phyloP scores from a whole-genome alignment of 805 yeast species.

The Teunomyces lycoperdinae region DNA sequence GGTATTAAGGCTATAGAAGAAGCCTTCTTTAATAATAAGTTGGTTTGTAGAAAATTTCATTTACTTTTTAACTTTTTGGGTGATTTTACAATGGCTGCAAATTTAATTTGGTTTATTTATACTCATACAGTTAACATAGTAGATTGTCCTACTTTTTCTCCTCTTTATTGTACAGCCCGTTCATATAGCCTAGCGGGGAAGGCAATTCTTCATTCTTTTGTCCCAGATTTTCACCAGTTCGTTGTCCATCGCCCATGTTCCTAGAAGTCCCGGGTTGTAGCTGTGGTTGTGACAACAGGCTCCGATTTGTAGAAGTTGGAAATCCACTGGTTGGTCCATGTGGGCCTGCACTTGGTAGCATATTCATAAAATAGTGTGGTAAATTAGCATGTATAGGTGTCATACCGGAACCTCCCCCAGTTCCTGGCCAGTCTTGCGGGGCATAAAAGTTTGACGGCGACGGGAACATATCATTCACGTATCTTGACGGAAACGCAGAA shows the following conservation, averaged over 20 bases:
- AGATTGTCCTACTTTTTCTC: not conserved
- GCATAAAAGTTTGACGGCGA: conserved; percentile 78
- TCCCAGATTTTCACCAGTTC: not conserved
- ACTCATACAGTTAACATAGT: conserved; percentile 2
- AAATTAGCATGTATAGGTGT: conserved; percentile 32
- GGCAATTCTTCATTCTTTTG: conserved; percentile 9
- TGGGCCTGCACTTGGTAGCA: conserved; percentile 27
- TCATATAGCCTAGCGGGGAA: conserved; percentile 23
- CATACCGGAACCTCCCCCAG: conserved; percentile 28
- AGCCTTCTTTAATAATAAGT: too few species aligned
- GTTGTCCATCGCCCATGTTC: not conserved
- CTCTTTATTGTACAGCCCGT: conserved; percentile 5
- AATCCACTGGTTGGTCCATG: conserved; percentile 4
- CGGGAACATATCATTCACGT: conserved; percentile 70
- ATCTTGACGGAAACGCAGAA: conserved; percentile 68
- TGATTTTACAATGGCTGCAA: not conserved
- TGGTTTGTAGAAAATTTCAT: not conserved
- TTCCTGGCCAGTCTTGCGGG: conserved; percentile 43
- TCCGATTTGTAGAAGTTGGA: not conserved
- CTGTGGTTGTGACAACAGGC: not conserved
- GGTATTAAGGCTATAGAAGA: too few species aligned
- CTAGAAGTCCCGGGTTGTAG: not conserved
- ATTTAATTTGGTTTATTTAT: not conserved
- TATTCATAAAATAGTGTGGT: conserved; percentile 37
- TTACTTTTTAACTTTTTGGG: not conserved